Evolutionary conservation across 192 early-diverging fungal genomes (phyloP), one percentile per base, ranked within the genome.

Genomic region (Rhizoclosmatium sp.): DNA sequence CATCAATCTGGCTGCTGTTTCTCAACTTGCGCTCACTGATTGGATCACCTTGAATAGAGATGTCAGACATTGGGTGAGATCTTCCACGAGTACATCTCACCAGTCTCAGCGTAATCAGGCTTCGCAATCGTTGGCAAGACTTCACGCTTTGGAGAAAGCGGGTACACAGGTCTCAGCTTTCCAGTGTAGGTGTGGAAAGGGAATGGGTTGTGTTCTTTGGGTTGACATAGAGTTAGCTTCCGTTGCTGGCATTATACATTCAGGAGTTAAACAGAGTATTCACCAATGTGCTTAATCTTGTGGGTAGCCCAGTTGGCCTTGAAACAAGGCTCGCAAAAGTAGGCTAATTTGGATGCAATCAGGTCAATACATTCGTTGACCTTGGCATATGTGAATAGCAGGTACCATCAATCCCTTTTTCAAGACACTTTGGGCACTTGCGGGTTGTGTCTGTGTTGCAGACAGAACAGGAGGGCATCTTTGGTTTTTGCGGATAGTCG

Each of bases 1-100:
- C 88, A 59, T 92, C 87, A 69, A 98, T 97, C 47, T 89, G 82
- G 4, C 80, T 83, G 39, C 88, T 90, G 65, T 91, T 91, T 19
- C 92, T 84, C 10, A 91, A 82, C n/a, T 79, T 86, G 76, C 93
- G 85, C 86, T 99, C 98, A 62, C 91, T 91, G 12, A 82, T 71
- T 0, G 97, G 92, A 54, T 89, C 83, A 39, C 96, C 96, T 81
- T 21, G 3, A 73, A 41, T 61, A 73, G 44, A 47, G 5, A 31
- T 10, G 19, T 19, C 9, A 49, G 23, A 45, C 10, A 39, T 21
- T 75, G 59, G 65, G 31, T 23, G 10, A 46, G 4, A 19, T 76
- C 70, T 7, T 31, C 75, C 0, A 4, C 2, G 4, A 21, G 31
- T 31, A 31, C 31, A 47, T 0, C 39, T 49, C 1, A 74, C 59